Conservation (phyloP, 495 filamentous ascomycete species). For the Jackrogersella minutella region DNA sequence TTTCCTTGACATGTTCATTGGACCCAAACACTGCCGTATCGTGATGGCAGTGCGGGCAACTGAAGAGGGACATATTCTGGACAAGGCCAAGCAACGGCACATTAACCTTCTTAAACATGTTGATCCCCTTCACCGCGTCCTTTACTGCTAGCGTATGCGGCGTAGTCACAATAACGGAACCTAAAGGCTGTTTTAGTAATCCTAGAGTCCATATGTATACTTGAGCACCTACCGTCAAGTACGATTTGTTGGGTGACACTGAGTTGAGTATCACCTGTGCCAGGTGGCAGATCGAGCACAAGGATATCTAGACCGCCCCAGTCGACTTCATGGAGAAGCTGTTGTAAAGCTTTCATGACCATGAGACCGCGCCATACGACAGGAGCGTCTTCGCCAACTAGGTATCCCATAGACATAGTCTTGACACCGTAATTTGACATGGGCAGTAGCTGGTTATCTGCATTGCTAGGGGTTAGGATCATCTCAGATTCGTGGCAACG, state of each 20-base stretch:
- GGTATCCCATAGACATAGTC: slow-evolving; percentile 98
- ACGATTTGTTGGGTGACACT: slow-evolving; percentile 91
- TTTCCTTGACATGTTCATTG: slow-evolving; percentile 53
- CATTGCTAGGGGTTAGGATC: not conserved
- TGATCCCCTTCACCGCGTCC: slow-evolving; percentile 87
- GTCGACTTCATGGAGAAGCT: slow-evolving; percentile 91
- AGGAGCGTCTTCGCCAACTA: slow-evolving; percentile 77
- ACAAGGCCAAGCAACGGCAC: slow-evolving; percentile 86
- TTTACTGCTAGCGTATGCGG: slow-evolving; percentile 90
- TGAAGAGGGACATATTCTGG: slow-evolving; percentile 92
- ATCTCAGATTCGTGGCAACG: not conserved
- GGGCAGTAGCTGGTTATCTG: slow-evolving; percentile 84
- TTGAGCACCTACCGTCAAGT: slow-evolving; percentile 69
- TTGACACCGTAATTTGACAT: slow-evolving; percentile 95
- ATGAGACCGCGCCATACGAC: slow-evolving; percentile 98
- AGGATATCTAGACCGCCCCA: slow-evolving; percentile 87
- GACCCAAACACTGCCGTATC: slow-evolving; percentile 82
- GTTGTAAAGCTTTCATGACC: slow-evolving; percentile 97
- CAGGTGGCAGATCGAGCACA: slow-evolving; percentile 90
- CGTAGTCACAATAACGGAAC: slow-evolving; percentile 89
- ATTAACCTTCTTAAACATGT: slow-evolving; percentile 87
- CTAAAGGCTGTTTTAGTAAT: slow-evolving; percentile 45
- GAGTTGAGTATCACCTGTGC: slow-evolving; percentile 93
- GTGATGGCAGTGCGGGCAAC: slow-evolving; percentile 77
- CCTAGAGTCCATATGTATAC: not conserved